Base-by-base conservation (phyloP, 2,329 filamentous ascomycete genomes). In the Calonectria honghensis region DNA sequence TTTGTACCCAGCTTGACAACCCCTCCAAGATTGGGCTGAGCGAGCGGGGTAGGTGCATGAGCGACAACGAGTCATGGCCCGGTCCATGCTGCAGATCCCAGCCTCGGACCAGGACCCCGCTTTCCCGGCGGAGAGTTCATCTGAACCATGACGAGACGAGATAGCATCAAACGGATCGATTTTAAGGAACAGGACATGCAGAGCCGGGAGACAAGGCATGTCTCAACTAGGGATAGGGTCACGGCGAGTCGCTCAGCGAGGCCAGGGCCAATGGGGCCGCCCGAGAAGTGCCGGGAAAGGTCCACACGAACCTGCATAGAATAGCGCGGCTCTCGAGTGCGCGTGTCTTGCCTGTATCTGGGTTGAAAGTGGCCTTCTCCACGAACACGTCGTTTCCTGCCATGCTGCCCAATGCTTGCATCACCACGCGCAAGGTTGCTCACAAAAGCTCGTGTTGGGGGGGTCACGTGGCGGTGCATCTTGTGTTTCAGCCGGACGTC, bases 151-250 rank as follows among this genome's bases (percentile, higher is more conserved):
- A 59, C n/a, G 16, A 27, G 35, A 41, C 6, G 57, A 41, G 27
- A 41, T 39, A 6, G 57, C 57, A 63, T 63, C 57, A 63, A 41
- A 29, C 37, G 57, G 57, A 31, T 61, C n/a, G 35, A 13, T 27
- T 16, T 9, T 29, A 52, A 27, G n/a, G 27, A 27, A 14, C 27
- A 52, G 37, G 57, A 2, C 20, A n/a, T 37, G 54, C 29, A 14
- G 54, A 27, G 54, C 32, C 54, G 54, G 31, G 20, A 13, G 32
- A 27, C 13, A 16, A 37, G 7, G 24, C 35, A 41, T 41, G 57
- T 63, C 57, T 63, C 57, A 63, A 63, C 57, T 63, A 29, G 57
- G 57, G 41, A 63, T 63, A 41, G 57, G 35, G n/a, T 32, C 52
- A 35, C 16, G n/a, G 35, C 24, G 29, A 7, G 6, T 41, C 24